phyloP scores from a whole-genome alignment of 2,329 filamentous ascomycete genomes.

The Cladosporium sp. region DNA sequence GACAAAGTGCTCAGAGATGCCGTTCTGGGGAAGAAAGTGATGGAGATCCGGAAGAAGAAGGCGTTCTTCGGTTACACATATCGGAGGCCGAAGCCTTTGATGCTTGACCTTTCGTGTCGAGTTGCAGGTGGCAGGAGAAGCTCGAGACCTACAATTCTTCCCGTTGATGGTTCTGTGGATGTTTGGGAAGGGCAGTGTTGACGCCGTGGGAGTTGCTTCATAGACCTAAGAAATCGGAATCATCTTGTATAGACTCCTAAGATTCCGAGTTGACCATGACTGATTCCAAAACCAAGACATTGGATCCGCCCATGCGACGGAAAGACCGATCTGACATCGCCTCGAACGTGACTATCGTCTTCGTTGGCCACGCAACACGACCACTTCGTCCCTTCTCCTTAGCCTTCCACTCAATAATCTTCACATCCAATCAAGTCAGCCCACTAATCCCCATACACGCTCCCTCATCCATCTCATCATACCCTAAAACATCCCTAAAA shows the following conservation, averaged over 20 bases:
- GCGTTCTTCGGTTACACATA: conserved; percentile 93
- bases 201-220: background rate
- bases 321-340: background rate
- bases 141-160: conserved; percentile 29
- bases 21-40: conserved; percentile 62
- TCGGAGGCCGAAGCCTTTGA: conserved; percentile 45
- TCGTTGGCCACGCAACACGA: background rate
- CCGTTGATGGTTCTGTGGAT: conserved; percentile 22
- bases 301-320: background rate
- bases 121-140: conserved; percentile 21
- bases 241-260: background rate
- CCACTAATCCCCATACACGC: background rate
- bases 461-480: background rate
- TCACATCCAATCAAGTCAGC: background rate
- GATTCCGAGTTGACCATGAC: background rate
- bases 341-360: background rate
- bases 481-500: background rate
- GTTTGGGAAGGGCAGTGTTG: background rate
- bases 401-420: background rate
- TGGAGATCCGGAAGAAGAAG: conserved; percentile 76
- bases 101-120: conserved; percentile 20
- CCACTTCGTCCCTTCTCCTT: background rate
- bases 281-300: background rate
- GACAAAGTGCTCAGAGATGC: conserved; percentile 81
- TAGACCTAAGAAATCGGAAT: background rate